Evolutionary conservation across 345 rosid species (phyloP).

Genomic region (Salix purpurea): DNA sequence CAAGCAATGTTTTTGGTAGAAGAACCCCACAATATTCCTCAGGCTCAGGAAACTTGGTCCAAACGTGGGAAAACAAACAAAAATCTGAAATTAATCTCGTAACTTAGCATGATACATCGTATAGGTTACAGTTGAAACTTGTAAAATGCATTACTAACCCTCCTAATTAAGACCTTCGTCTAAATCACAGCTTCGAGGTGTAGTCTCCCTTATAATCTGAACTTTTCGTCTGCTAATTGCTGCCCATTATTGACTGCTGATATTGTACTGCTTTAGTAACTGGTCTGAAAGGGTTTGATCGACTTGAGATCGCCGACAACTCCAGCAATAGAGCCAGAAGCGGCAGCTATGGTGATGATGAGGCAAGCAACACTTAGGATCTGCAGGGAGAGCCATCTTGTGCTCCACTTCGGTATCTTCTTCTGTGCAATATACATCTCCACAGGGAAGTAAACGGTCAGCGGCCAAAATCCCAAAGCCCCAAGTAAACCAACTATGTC

Average conservation of each 20-base stretch:
- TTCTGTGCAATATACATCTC: slow-evolving; percentile 79
- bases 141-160: no score
- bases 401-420: slow-evolving; percentile 71
- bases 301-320: slow-evolving; percentile 52
- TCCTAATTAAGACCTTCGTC: no score
- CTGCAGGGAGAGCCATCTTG: slow-evolving; percentile 69
- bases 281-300: slow-evolving; percentile 59
- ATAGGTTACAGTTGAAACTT: no score
- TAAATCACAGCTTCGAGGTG: no score
- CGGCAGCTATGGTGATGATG: slow-evolving; percentile 61
- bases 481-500: slow-evolving; percentile 80
- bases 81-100: no score
- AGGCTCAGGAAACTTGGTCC: no score
- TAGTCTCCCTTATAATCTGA: no score
- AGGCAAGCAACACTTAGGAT: slow-evolving; percentile 73
- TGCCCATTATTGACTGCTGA: neutral
- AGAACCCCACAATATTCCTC: no score
- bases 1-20: no score
- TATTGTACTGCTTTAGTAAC: slow-evolving; percentile 20
- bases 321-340: slow-evolving; percentile 79
- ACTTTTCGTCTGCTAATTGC: no score
- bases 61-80: no score
- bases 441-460: slow-evolving; percentile 83
- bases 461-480: slow-evolving; percentile 90
- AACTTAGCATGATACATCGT: no score